These are phyloP conservation scores for Xylaria sp. DNA, from an alignment of 2,329 filamentous ascomycete genomes.

Conservation along the genomic window DNA sequence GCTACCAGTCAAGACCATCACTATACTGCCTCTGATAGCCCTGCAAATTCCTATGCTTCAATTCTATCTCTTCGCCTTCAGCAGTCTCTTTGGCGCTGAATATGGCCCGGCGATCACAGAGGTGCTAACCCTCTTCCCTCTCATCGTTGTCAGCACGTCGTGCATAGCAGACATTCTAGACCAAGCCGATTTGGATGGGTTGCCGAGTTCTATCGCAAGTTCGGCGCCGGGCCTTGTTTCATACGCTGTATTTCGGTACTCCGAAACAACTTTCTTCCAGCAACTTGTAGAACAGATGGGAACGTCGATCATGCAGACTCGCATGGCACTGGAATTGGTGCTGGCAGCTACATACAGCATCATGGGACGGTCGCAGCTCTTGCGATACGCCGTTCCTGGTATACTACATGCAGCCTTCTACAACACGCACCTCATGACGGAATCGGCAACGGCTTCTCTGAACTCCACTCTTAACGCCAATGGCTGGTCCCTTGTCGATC, in stretches of 20 bases:
- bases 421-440: conserved; percentile 78
- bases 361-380: conserved; percentile 74
- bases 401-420: conserved; percentile 75
- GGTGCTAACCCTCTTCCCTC: conserved; percentile 75
- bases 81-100: conserved; percentile 71
- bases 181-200: conserved; percentile 63
- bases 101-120: conserved; percentile 83
- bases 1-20: conserved; percentile 60
- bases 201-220: conserved; percentile 70
- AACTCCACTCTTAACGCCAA: conserved; percentile 73
- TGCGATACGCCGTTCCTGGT: conserved; percentile 76
- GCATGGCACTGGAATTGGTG: conserved; percentile 76
- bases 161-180: conserved; percentile 74
- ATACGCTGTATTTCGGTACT: conserved; percentile 71
- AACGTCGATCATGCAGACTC: conserved; percentile 71
- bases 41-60: conserved; percentile 80
- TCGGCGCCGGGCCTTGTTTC: conserved; percentile 73
- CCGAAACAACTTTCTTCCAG: conserved; percentile 55
- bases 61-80: conserved; percentile 75
- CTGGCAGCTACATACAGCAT: conserved; percentile 73
- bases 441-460: conserved; percentile 68
- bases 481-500: conserved; percentile 81
- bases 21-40: conserved; percentile 77
- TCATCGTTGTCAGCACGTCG: conserved; percentile 72
- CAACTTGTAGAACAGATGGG: conserved; percentile 67